These are phyloP conservation scores for Flammula alnicola DNA, from an alignment of 1,284 basidiomycete species.

Conservation along the genomic window DNA sequence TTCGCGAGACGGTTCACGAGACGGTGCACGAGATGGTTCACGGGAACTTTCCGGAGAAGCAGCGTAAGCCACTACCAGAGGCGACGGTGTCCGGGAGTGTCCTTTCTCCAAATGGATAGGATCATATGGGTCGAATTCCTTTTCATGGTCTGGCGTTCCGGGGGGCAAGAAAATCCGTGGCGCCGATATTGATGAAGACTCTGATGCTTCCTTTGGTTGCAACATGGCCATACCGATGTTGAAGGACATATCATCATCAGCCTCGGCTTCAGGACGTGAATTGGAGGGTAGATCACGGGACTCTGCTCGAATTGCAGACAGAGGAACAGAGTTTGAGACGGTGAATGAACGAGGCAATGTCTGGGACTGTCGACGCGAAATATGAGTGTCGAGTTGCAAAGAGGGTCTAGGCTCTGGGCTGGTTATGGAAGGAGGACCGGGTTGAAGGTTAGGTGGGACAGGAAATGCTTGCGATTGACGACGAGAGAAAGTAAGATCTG, in stretches of 20 bases:
- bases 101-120: constrained; percentile 24
- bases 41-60: constrained; percentile 7
- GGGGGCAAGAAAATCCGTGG: constrained; percentile 19
- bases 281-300: neutral
- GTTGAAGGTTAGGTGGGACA: constrained; percentile 1
- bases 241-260: constrained; percentile 14
- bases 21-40: constrained; percentile 12
- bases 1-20: constrained; percentile 14
- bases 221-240: constrained; percentile 32
- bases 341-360: neutral
- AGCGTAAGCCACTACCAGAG: constrained; percentile 8
- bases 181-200: constrained; percentile 12
- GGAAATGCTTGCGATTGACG: neutral
- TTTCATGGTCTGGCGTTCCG: constrained; percentile 13
- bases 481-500: neutral
- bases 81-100: constrained; percentile 23
- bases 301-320: neutral
- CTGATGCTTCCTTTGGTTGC: constrained; percentile 12
- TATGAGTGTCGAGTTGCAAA: neutral
- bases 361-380: neutral
- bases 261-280: neutral
- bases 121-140: constrained; percentile 32
- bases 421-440: no score
- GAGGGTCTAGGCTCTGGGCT: neutral
- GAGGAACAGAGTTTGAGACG: constrained; percentile 1